Evolutionary conservation across 345 rosid species (phyloP).

Genomic region (Turnera subulata): DNA sequence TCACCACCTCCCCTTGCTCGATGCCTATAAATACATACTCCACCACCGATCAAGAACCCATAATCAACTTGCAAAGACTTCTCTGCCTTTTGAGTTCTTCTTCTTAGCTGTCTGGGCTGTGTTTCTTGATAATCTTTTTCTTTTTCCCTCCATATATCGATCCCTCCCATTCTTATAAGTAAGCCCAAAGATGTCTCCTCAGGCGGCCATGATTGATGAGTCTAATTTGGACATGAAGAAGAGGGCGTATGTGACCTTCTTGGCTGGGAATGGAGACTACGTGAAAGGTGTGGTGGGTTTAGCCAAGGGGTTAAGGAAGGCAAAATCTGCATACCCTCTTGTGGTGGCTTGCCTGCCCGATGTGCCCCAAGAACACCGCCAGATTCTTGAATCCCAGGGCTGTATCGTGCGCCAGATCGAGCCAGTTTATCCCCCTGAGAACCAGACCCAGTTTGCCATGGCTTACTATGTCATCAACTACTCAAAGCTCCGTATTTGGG

Average conservation of each 20-base stretch:
- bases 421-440: constrained; percentile 59
- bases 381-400: constrained; percentile 56
- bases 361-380: constrained; percentile 69
- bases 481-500: constrained; percentile 85
- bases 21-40: too few relatives aligned
- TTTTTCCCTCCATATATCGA: too few relatives aligned
- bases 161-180: too few relatives aligned
- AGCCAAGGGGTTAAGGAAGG: constrained; percentile 74
- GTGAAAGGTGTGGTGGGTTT: constrained; percentile 77
- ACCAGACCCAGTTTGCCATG: constrained; percentile 79
- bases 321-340: constrained; percentile 56
- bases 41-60: too few relatives aligned
- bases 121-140: too few relatives aligned
- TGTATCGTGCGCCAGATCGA: constrained; percentile 58
- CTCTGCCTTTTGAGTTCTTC: too few relatives aligned
- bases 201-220: not conserved
- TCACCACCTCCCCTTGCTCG: too few relatives aligned
- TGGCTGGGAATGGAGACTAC: constrained; percentile 76
- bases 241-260: constrained; percentile 54
- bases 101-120: too few relatives aligned
- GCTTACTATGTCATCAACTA: constrained; percentile 80
- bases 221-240: too few relatives aligned
- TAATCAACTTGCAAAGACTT: too few relatives aligned
- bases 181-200: constrained; percentile 17
- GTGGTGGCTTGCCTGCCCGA: constrained; percentile 72